These are phyloP conservation scores for Nigrograna mackinnonii DNA, from an alignment of 2,329 filamentous ascomycete genomes.

Conservation along the genomic window DNA sequence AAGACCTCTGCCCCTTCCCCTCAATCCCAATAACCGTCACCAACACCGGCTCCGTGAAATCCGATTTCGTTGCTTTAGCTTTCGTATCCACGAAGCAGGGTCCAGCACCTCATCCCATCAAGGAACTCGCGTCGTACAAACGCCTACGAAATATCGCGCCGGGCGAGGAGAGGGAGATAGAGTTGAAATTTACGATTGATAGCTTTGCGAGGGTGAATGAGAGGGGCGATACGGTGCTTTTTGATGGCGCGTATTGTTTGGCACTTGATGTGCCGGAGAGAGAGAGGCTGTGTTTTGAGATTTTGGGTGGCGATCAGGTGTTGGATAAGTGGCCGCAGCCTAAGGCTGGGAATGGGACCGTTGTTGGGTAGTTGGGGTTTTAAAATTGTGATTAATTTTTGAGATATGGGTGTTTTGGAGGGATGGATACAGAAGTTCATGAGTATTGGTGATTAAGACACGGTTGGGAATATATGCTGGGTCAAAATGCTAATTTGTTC, in stretches of 20 bases:
- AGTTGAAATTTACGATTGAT: slow-evolving; percentile 53
- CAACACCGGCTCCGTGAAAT: slow-evolving; percentile 52
- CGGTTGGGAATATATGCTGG: too few species aligned
- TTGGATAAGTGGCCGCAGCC: slow-evolving; percentile 33
- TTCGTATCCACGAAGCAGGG: slow-evolving; percentile 55
- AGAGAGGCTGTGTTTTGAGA: slow-evolving; percentile 20
- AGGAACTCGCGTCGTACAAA: slow-evolving; percentile 56
- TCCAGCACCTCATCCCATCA: slow-evolving; percentile 57
- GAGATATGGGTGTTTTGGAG: too few species aligned
- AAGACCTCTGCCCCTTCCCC: slow-evolving; percentile 46
- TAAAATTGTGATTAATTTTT: too few species aligned
- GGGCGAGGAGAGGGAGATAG: slow-evolving; percentile 35
- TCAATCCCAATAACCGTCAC: slow-evolving; percentile 46
- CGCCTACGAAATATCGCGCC: slow-evolving; percentile 47
- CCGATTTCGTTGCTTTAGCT: slow-evolving; percentile 58
- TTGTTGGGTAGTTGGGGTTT: too few species aligned
- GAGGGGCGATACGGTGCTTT: slow-evolving; percentile 56
- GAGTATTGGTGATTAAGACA: too few species aligned
- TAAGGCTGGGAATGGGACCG: neutral
- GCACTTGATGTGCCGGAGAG: slow-evolving; percentile 23
- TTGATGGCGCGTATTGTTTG: slow-evolving; percentile 55
- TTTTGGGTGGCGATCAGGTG: slow-evolving; percentile 22
- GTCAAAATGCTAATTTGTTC: too few species aligned
- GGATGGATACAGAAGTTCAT: too few species aligned
- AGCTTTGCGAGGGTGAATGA: slow-evolving; percentile 55